A percentile compares a stretch with the other conserved stretches of the same genome.
Conservation (phyloP, 192 early-diverging fungal genomes). For the Coemansia sp. region DNA sequence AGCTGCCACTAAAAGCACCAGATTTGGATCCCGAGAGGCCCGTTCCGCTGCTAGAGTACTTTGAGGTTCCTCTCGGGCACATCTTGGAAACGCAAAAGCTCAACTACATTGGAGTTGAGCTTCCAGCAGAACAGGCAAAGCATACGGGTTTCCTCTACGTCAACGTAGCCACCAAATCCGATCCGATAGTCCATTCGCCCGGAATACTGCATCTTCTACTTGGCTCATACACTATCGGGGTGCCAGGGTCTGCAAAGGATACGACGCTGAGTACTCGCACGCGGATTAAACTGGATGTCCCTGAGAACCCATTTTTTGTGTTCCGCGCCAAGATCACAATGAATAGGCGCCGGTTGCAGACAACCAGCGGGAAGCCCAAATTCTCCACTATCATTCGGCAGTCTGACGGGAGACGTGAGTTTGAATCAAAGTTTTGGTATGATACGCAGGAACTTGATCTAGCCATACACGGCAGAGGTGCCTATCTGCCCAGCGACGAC, state of each 20-base stretch:
- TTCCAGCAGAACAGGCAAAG: conserved; percentile 3
- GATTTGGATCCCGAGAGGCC: conserved; percentile 12
- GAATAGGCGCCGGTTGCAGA: neutral
- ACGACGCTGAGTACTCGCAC: conserved; percentile 16
- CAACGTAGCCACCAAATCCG: neutral
- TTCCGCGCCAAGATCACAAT: conserved; percentile 24
- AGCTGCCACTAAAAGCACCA: conserved; percentile 20
- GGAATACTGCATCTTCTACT: conserved; percentile 18
- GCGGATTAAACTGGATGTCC: conserved; percentile 30
- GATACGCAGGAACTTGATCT: conserved; percentile 20
- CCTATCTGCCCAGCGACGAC: conserved; percentile 32
- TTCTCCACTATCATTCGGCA: conserved; percentile 37
- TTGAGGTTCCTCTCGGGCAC: conserved; percentile 9
- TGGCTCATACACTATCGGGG: conserved; percentile 4
- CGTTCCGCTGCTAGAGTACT: conserved; percentile 17
- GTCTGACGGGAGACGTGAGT: conserved; percentile 38
- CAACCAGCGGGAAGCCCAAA: neutral
- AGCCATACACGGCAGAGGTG: conserved; percentile 49
- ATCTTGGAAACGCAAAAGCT: conserved; percentile 12
- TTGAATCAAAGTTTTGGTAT: conserved; percentile 51
- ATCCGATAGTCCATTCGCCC: conserved; percentile 1
- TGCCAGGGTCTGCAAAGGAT: neutral
- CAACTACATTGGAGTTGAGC: conserved; percentile 25
- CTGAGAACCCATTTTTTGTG: conserved; percentile 49
- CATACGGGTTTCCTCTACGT: conserved; percentile 26